Evolutionary conservation across 305 asterid species (phyloP), one percentile per base, ranked within the genome.

Genomic region (Coffea humblotiana): DNA sequence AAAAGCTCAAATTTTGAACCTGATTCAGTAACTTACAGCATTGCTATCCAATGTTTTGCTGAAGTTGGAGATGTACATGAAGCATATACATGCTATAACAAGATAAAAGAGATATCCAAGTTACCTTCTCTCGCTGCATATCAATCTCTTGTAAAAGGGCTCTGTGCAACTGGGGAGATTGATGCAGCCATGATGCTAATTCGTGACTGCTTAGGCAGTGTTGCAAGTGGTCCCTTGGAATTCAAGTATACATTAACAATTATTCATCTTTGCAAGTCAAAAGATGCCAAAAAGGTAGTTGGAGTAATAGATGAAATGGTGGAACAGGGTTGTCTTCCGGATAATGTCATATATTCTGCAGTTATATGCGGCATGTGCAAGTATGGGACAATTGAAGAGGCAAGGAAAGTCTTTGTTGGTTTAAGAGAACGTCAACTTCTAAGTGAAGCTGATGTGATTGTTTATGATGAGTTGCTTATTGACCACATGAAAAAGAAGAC

Each of bases 301-400:
- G 93, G 84, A 68, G 92, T 90, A 77, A 71, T 93, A 71, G 86
- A 89, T 77, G 99, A 95, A 81, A 90, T 95, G 97, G 83, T 83
- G 27, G 92, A 92, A 79, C 89, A 90, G 79, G 93, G 91, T 72
- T 89, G 80, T 76, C 63, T 76, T 75, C 91, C 88, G 21, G 88
- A 74, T 83, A 78, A 80, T 74, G 71, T 86, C 82, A 85, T 80
- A 29, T 89, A 79, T 71, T 83, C 90, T 54, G 93, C 94, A 75
- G 75, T 93, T 47, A 90, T 93, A 14, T 95, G 69, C 54, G 98
- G 99, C 21, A 91, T 93, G 94, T 89, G 95, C 86, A 90, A 83
- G 84, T 90, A 92, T 67, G 99, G 99, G 72, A 92, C 92, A n/a
- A 85, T 92, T 80, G 97, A 92, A 79, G 99, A 92, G 86, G 97